Evolutionary conservation across 1,139 yeast genomes (phyloP).

Genomic region (Diutina ranongensis): DNA sequence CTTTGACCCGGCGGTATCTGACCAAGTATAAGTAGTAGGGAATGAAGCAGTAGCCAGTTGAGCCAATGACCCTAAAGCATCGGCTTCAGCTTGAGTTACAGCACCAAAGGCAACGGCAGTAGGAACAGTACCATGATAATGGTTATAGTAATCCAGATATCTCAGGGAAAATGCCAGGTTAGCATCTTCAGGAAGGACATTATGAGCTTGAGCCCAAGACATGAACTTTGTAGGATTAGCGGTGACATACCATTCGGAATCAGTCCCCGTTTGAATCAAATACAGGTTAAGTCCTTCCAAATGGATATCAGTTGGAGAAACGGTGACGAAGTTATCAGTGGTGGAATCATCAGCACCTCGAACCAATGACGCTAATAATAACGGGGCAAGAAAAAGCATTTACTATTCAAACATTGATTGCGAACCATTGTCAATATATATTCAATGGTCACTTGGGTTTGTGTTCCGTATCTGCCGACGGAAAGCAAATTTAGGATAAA

Average conservation of each 20-base stretch:
- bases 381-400: not conserved
- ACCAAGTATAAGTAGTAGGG: not conserved
- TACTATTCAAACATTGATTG: not conserved
- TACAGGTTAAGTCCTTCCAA: slow-evolving; percentile 1
- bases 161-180: not conserved
- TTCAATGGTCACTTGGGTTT: not conserved
- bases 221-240: slow-evolving; percentile 2
- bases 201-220: not conserved
- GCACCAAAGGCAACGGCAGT: slow-evolving; percentile 1
- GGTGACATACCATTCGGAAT: slow-evolving; percentile 4
- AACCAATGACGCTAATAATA: not conserved
- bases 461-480: not conserved
- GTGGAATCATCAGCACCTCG: not conserved
- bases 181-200: not conserved
- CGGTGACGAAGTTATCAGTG: not conserved
- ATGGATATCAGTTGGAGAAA: not conserved
- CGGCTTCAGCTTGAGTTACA: slow-evolving; percentile 5
- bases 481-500: not conserved
- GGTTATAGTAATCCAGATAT: slow-evolving; percentile 3
- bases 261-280: not conserved
- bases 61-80: slow-evolving; percentile 4
- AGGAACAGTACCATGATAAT: slow-evolving; percentile 1
- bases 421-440: not conserved
- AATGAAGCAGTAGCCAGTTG: not conserved
- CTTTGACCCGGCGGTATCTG: not conserved